A percentile compares a stretch with the other conserved stretches of the same genome.
Conservation (phyloP, 2,329 filamentous ascomycete species). For the Didymella glomerata region DNA sequence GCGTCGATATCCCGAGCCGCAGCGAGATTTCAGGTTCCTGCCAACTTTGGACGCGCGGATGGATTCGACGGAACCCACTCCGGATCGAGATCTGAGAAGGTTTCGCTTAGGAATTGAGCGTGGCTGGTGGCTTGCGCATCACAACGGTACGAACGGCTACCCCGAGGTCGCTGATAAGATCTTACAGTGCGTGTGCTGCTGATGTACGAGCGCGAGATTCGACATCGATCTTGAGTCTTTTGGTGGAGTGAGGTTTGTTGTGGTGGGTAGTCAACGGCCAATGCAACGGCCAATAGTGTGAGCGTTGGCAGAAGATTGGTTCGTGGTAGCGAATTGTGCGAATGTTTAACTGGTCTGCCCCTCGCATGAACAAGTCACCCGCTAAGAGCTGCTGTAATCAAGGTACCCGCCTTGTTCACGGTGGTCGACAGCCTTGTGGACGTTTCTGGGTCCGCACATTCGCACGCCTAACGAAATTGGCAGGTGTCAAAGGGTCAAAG, state of each 20-base stretch:
- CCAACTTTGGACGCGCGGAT: slow-evolving; percentile 6
- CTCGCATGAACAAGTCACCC: slow-evolving; percentile 21
- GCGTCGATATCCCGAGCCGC: slow-evolving; percentile 17
- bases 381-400: slow-evolving; percentile 6
- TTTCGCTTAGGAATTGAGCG: slow-evolving; percentile 21
- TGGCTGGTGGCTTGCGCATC: slow-evolving; percentile 21
- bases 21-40: slow-evolving; percentile 11
- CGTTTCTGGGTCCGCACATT: background rate
- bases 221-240: background rate
- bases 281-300: background rate
- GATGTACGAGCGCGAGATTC: background rate
- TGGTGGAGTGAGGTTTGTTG: background rate
- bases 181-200: background rate
- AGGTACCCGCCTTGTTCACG: slow-evolving; percentile 8
- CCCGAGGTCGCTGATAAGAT: slow-evolving; percentile 1
- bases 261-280: background rate
- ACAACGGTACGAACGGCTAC: slow-evolving; percentile 8
- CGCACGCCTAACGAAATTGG: slow-evolving; percentile 5
- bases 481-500: slow-evolving; percentile 5
- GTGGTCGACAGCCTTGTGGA: slow-evolving; percentile 9
- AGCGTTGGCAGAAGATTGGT: background rate
- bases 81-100: slow-evolving; percentile 20
- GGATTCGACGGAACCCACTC: slow-evolving; percentile 16
- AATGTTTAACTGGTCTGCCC: slow-evolving; percentile 1
- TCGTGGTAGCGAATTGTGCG: background rate